Evolutionary conservation across 2,329 filamentous ascomycete genomes (phyloP), one percentile per base, ranked within the genome.

Genomic region (Chaetomiaceae sp.): DNA sequence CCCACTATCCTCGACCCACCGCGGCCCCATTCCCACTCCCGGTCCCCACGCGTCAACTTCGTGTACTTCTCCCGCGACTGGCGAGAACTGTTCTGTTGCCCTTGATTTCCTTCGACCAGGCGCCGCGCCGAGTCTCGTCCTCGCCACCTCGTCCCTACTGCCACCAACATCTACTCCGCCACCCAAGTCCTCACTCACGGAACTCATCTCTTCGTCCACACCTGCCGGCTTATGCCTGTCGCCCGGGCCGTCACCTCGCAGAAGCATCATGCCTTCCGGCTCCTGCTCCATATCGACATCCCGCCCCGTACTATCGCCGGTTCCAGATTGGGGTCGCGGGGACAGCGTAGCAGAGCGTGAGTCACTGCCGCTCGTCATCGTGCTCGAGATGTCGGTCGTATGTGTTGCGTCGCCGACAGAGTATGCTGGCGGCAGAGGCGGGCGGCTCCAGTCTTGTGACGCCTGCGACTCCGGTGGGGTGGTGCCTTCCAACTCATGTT

Each of bases 311-410:
- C 22, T 5, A 18, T 17, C 29, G 29, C 4, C 48, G 9, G 17
- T 22, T 14, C 55, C 55, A 9, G 65, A 63, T 29, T 63, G 65
- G n/a, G 69, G 65, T 8, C 60, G 60, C 14, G 70, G 71, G 4
- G 73, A 73, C 59, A 69, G 63, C 38, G 69, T 71, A 6, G 65
- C 63, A n/a, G 67, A 65, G 51, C 65, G 58, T 41, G 70, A 65
- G 30, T 58, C 56, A 20, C 58, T 55, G 26, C 38, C 43, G 30
- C 9, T 24, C 22, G 22, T 24, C 22, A 24, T 9, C 22, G 9
- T 9, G 22, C 22, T 9, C 22, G 22, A 5, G 6, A 24, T 5
- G 22, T 24, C 22, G 22, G 42, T 42, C 15, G 33, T 34, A n/a
- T 37, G 42, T 12, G 38, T 18, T 17, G 8, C 47, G 26, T 22